Base-by-base conservation (phyloP, 768 basidiomycete genomes). In the Aureoboletus auriporus region DNA sequence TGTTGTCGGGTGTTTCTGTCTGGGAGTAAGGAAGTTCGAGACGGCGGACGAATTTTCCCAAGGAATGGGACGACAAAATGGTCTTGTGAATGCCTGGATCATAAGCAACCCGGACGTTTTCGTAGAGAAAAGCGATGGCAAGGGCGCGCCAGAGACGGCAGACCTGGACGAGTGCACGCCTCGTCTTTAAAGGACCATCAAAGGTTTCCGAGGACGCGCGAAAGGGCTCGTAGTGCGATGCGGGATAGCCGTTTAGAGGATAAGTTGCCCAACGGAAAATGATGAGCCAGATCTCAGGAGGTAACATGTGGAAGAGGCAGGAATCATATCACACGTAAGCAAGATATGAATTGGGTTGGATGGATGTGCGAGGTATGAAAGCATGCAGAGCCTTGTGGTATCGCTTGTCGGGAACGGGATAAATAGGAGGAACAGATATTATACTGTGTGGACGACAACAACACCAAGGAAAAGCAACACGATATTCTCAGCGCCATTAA, bases 81-180 rank as follows among this genome's bases (percentile, higher is more conserved):
- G 59, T 60, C 57, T 58, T 64, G 46, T 78, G 68, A 12, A 54
- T 56, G 20, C 52, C 43, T 12, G 57, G 55, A 33, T 67, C 68
- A 20, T 54, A 54, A 17, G 64, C 63, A 43, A 84, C 65, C 47
- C 64, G 64, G 44, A 85, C 59, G 51, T 84, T 79, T 56, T 75
- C 76, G 61, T 79, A 84, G 7, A 85, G 64, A 39, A 78, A 66
- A 16, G 55, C 60, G n/a, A 59, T 63, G 3, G 74, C 67, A 59
- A 82, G 72, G 13, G 51, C 51, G n/a, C 68, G 71, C 83, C 84
- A 85, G 28, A 69, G 63, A 42, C 72, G 75, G 62, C 82, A 85
- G 29, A 86, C 83, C 46, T 73, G 69, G 38, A 75, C 70, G 41
- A 86, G 64, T 4, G 71, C 60, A 33, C 62, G 60, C 59, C 70